These are phyloP conservation scores for Waltiozyma solani DNA, from an alignment of 1,139 yeast genomes.

Conservation along the genomic window DNA sequence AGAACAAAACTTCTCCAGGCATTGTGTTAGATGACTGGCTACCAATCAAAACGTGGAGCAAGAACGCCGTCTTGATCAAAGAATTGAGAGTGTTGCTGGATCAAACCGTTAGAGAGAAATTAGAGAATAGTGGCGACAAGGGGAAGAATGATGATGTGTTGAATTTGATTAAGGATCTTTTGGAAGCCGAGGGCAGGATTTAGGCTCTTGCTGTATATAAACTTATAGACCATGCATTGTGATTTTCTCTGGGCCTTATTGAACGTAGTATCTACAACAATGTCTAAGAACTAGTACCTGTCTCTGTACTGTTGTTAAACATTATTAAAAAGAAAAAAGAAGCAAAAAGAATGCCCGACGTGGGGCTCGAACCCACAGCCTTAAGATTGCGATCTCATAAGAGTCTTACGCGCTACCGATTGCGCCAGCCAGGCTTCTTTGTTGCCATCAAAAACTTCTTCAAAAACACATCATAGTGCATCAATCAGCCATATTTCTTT, in stretches of 20 bases:
- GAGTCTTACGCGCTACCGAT: slow-evolving; percentile 38
- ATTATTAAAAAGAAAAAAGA: neutral
- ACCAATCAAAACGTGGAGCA: slow-evolving; percentile 85
- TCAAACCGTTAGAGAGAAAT: slow-evolving; percentile 48
- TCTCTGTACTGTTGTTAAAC: neutral
- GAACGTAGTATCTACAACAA: too few species aligned
- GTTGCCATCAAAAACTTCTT: neutral
- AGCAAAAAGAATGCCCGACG: slow-evolving; percentile 26
- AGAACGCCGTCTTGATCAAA: slow-evolving; percentile 79
- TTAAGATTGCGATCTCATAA: slow-evolving; percentile 30
- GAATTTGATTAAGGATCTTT: slow-evolving; percentile 22
- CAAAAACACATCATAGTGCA: too few species aligned
- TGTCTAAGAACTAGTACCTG: slow-evolving; percentile 1
- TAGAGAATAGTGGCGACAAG: slow-evolving; percentile 26
- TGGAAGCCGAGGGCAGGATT: slow-evolving; percentile 6
- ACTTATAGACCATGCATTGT: too few species aligned
- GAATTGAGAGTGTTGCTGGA: slow-evolving; percentile 60
- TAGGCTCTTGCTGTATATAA: too few species aligned
- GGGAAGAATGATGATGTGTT: slow-evolving; percentile 23
- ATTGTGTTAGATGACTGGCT: slow-evolving; percentile 70
- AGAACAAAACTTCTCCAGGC: slow-evolving; percentile 44
- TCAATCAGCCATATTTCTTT: too few species aligned
- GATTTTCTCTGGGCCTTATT: too few species aligned
- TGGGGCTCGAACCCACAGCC: slow-evolving; percentile 38
- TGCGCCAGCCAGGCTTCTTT: slow-evolving; percentile 32